Percentiles rank a stretch among this genome's conserved stretches.
These are phyloP conservation scores for Puccinia coronata DNA, from an alignment of 1,284 basidiomycete genomes.

Conservation along the genomic window DNA sequence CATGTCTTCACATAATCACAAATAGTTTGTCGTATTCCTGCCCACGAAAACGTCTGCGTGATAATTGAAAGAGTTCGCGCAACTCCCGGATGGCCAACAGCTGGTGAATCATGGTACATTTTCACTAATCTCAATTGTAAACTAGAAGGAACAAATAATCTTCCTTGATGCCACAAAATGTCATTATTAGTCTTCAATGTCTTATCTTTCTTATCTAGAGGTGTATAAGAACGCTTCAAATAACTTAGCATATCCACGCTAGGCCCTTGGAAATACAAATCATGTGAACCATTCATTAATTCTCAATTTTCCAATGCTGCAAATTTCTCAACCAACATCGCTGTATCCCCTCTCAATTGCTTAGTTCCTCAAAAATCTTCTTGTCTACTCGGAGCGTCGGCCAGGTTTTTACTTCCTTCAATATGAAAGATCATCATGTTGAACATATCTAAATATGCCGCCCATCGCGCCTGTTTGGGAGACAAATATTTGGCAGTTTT, in stretches of 20 bases:
- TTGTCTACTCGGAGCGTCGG: not conserved
- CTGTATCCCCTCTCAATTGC: too few relatives aligned
- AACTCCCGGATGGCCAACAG: not conserved
- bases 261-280: too few relatives aligned
- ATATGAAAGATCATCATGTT: not conserved
- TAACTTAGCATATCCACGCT: too few relatives aligned
- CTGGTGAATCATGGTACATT: conserved; percentile 1
- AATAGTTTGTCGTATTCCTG: not conserved
- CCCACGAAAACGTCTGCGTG: not conserved
- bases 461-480: conserved; percentile 10
- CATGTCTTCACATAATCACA: not conserved
- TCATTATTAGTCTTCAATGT: not conserved
- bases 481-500: not conserved
- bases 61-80: not conserved
- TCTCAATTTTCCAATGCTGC: too few relatives aligned
- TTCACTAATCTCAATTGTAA: not conserved
- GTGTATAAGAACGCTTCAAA: not conserved
- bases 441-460: not conserved
- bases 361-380: not conserved
- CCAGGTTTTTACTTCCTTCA: not conserved
- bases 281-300: too few relatives aligned
- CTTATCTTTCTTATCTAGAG: not conserved
- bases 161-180: not conserved
- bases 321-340: too few relatives aligned
- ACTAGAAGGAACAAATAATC: not conserved